Evolutionary conservation across 1,284 basidiomycete species (phyloP), one percentile per base, ranked within the genome.

Genomic region (Apiotrichum laibachii): DNA sequence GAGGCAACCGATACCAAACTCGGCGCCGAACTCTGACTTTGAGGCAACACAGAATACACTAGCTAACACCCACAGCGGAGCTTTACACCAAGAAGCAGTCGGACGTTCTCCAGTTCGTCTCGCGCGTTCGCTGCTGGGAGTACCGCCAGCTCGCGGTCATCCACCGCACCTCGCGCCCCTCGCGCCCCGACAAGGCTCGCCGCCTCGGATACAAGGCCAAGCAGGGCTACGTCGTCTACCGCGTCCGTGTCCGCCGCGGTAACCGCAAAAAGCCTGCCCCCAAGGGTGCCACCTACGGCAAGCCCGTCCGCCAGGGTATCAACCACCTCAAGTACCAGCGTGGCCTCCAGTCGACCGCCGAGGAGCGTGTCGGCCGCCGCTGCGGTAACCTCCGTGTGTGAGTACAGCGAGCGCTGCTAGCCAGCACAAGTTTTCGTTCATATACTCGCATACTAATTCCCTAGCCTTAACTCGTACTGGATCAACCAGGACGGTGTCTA

Each of bases 121-220:
- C 97, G 77, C 94, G 95, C 76, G 95, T 99, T 71, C 86, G 92
- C 76, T 98, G 95, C 87, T 99, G 95, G 95, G 95, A 99, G 80
- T 96, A 92, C 83, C 89, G 93, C 72, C 95, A 99, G 80, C 83
- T 99, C 75, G 94, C 96, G 73, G 92, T 99, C 69, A 92, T 98
- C 78, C 94, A 98, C 85, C 90, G 95, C 67, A 94, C 94, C 58
- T 92, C 93, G 66, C 90, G 95, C 65, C 95, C 95, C 59, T 98
- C 95, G 57, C 91, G 96, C 78, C 96, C 94, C 59, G 95, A 99
- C 85, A 99, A 98, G 86, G 95, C 95, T 68, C 91, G 95, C 80
- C 90, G 94, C 71, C 85, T 99, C 65, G 95, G 95, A 59, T 99
- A 99, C 88, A 99, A 97, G 83, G 92, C 96, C 79, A 99, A 99